Evolutionary conservation across 768 basidiomycete species (phyloP), one percentile per base, ranked within the genome.

Genomic region (Mycena capillaripes): DNA sequence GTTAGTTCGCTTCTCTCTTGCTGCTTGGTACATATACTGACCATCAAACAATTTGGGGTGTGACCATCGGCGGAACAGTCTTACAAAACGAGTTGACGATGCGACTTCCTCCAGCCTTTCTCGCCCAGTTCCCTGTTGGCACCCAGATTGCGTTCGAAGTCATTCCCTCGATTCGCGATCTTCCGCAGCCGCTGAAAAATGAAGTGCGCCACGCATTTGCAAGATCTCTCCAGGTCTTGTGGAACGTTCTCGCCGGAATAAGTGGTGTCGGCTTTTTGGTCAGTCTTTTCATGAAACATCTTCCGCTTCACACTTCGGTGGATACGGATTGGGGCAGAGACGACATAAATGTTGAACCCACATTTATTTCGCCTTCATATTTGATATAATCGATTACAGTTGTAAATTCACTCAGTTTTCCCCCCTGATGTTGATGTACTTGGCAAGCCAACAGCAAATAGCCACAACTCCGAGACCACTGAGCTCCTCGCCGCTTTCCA

Each of bases 21-120:
- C 3, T 12, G 21, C 11, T 23, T 10, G 46, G 17, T 4, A 42
- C 10, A 42, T 4, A 21, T 0, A 38, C 11, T 36, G 3, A 32
- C 12, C 48, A 7, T 25, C 21, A 10, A 36, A 23, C 89, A 84
- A 80, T 82, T 7, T 88, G 88, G 85, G 90, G 90, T 0, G 79
- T 90, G 74, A 82, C 86, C 0, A 84, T 91, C 66, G 86, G 88
- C 2, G 82, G 82, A 21, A 84, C 86, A 0, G 82, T 91, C 56
- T 80, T 92, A 5, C 86, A 89, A 71, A 92, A 89, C 77, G 70
- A 86, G 61, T 83, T 92, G 17, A 75, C 75, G 9, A 80, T 75
- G 48, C 77, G 74, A 0, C 84, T 92, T 0, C 88, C 90, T 0
- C 42, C 71, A 2, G 81, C 76, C 0, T 87, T 89, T 57, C 36